Conservation (phyloP, 1,284 basidiomycete genomes). For the Laetiporus sulphureus region DNA sequence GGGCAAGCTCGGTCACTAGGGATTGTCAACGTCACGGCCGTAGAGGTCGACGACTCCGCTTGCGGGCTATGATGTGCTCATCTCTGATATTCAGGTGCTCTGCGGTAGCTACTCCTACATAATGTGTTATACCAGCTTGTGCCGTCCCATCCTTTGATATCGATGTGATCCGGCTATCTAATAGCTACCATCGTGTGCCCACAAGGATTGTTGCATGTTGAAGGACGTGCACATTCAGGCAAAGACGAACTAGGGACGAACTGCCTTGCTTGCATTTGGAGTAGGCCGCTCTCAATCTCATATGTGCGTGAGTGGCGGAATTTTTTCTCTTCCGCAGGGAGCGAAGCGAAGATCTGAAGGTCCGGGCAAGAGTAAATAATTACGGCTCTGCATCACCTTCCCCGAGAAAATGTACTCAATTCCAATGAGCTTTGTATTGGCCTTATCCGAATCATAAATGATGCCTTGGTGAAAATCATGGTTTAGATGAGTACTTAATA, state of each 20-base stretch:
- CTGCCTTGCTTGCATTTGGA: conserved; percentile 36
- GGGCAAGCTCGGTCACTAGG: conserved; percentile 19
- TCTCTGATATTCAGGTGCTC: no score
- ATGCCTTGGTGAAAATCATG: conserved; percentile 27
- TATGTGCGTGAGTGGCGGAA: conserved; percentile 43
- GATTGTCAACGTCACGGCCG: conserved; percentile 16
- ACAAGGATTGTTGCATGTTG: no score
- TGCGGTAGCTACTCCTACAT: no score
- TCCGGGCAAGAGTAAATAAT: not conserved
- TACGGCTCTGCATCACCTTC: conserved; percentile 16
- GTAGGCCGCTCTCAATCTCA: conserved; percentile 41
- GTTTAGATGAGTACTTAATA: conserved; percentile 34
- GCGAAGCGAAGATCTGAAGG: conserved; percentile 29
- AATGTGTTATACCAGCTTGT: no score
- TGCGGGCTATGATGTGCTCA: conserved; percentile 26
- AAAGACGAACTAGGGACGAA: conserved; percentile 30
- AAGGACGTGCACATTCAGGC: not conserved
- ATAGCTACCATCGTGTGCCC: no score
- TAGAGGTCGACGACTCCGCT: conserved; percentile 14
- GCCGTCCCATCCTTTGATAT: no score
- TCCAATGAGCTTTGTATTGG: conserved; percentile 41
- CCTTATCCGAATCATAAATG: conserved; percentile 40
- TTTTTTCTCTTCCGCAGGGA: conserved; percentile 39
- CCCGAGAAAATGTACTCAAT: conserved; percentile 47
- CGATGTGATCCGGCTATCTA: no score